Evolutionary conservation across 768 basidiomycete genomes (phyloP).

Genomic region (Boletus reticuloceps): DNA sequence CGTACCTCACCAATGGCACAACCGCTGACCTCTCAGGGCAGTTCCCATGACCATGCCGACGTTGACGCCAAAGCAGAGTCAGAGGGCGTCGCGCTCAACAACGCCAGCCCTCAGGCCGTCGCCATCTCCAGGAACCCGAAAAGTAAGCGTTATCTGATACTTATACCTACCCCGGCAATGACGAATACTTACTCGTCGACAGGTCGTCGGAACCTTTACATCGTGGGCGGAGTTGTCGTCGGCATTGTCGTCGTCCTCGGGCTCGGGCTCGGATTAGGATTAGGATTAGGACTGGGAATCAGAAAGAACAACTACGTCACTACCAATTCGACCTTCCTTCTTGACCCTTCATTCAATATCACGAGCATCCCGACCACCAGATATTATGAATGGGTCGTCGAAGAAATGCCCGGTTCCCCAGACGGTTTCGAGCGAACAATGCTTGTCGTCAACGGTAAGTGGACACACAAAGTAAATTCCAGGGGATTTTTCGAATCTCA

Average conservation of each 20-base stretch:
- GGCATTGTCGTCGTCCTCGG: slow-evolving; percentile 15
- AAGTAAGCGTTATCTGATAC: slow-evolving; percentile 9
- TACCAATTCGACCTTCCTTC: slow-evolving; percentile 29
- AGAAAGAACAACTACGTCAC: slow-evolving; percentile 19
- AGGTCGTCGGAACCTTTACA: slow-evolving; percentile 22
- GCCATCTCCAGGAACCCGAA: neutral
- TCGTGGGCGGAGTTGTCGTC: slow-evolving; percentile 14
- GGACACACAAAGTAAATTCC: neutral
- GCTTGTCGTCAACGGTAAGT: slow-evolving; percentile 47
- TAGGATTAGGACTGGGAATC: slow-evolving; percentile 28
- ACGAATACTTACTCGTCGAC: neutral
- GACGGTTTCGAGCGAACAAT: slow-evolving; percentile 41
- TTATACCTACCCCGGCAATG: neutral
- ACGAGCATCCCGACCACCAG: slow-evolving; percentile 36
- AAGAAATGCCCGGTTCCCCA: slow-evolving; percentile 36
- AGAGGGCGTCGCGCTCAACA: neutral
- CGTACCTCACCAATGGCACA: slow-evolving; percentile 8
- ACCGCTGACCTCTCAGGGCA: neutral
- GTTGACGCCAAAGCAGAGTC: slow-evolving; percentile 1
- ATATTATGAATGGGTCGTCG: slow-evolving; percentile 43
- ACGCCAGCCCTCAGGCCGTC: neutral
- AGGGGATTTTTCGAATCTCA: slow-evolving; percentile 3
- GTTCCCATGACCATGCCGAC: slow-evolving; percentile 1
- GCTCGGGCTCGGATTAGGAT: slow-evolving; percentile 28
- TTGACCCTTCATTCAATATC: slow-evolving; percentile 28